phyloP scores from a whole-genome alignment of 495 filamentous ascomycete genomes.

The Podospora anserina region DNA sequence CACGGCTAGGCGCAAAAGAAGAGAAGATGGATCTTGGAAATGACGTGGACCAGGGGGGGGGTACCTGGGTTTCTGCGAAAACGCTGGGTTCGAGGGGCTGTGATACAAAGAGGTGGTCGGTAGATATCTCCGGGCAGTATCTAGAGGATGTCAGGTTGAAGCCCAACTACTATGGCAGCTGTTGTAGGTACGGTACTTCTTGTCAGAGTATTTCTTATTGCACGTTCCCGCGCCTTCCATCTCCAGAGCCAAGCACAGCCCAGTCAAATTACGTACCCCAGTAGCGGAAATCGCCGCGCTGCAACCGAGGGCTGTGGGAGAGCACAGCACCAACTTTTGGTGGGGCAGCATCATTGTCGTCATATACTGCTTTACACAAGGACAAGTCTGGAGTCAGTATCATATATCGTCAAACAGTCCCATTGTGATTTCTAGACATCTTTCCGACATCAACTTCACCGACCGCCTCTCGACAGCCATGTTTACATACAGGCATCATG shows the following conservation, averaged over 20 bases:
- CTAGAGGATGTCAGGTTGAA: neutral
- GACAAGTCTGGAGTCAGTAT: neutral
- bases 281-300: conserved; percentile 16
- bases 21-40: neutral
- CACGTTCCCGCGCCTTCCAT: conserved; percentile 10
- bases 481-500: neutral
- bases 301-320: neutral
- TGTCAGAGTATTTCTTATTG: conserved; percentile 2
- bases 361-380: neutral
- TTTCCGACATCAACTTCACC: neutral
- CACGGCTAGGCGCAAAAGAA: neutral
- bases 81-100: neutral
- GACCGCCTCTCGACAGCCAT: neutral
- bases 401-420: neutral
- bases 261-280: conserved; percentile 23
- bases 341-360: conserved; percentile 8
- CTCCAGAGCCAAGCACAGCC: conserved; percentile 11
- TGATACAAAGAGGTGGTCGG: neutral
- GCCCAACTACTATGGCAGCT: neutral
- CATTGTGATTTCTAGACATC: neutral
- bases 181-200: neutral
- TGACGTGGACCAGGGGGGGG: neutral
- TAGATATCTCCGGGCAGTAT: neutral
- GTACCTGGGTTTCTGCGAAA: neutral
- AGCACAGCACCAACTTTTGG: conserved; percentile 6